phyloP scores from a whole-genome alignment of 2,329 filamentous ascomycete genomes.

The Cladosporium sp. region DNA sequence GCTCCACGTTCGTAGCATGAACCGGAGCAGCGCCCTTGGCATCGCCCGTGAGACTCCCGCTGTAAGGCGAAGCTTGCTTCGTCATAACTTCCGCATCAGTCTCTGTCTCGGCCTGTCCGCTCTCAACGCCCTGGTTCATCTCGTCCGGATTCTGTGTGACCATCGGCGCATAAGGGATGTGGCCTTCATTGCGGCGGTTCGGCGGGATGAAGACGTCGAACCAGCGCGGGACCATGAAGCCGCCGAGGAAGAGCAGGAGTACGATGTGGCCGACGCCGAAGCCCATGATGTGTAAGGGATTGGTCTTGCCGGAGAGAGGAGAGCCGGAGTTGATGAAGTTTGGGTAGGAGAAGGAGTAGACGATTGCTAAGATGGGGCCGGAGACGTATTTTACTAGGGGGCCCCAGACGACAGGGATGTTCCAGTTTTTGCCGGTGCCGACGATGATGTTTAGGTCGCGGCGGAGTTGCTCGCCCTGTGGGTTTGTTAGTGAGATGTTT shows the following conservation, averaged over 20 bases:
- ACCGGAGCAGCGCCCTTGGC: neutral
- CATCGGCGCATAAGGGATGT: conserved; percentile 20
- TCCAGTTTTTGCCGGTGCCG: conserved; percentile 57
- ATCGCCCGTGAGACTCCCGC: neutral
- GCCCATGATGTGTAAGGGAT: conserved; percentile 42
- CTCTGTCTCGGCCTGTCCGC: neutral
- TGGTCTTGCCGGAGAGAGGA: conserved; percentile 42
- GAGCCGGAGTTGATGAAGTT: conserved; percentile 38
- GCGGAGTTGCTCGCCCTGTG: conserved; percentile 36
- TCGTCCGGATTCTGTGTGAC: conserved; percentile 15
- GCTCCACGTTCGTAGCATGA: neutral
- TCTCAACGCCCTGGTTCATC: conserved; percentile 3
- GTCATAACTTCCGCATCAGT: neutral
- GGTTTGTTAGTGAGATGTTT: conserved; percentile 35
- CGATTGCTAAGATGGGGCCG: conserved; percentile 53
- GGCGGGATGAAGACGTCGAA: conserved; percentile 55
- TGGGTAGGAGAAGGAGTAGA: conserved; percentile 53
- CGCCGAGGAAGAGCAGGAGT: conserved; percentile 40
- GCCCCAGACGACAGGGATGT: conserved; percentile 55
- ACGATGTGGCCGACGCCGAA: conserved; percentile 42
- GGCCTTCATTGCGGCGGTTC: conserved; percentile 48
- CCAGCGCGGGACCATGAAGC: conserved; percentile 56
- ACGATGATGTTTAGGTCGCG: conserved; percentile 58
- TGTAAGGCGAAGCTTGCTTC: conserved; percentile 9
- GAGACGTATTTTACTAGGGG: conserved; percentile 52